Base-by-base conservation (phyloP, 2,329 filamentous ascomycete genomes). In the Aspergillus fumigatus region DNA sequence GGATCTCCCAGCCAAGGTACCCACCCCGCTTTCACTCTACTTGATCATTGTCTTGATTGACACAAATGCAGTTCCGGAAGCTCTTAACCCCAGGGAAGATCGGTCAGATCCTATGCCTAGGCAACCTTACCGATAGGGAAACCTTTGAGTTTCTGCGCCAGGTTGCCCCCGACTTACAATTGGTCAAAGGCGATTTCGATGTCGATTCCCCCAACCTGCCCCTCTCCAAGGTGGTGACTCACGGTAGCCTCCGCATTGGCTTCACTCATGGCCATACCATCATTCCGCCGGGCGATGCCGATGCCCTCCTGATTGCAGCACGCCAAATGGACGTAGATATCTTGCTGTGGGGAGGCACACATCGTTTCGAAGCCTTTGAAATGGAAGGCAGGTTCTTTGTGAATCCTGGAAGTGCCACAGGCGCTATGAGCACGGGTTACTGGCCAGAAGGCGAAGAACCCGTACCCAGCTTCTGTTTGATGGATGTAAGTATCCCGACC, bases 401-500 rank as follows among this genome's bases (percentile, higher is more conserved):
- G 52, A 88, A 88, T 64, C 86, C 86, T 0, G 86, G 86, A 27
- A 86, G 83, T 70, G 86, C 85, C 2, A 88, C 86, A 3, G 86
- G 86, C 0, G 86, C 86, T 1, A 82, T 86, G 73, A 84, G 80
- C 57, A 84, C 82, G 11, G 79, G 80, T 14, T 85, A 81, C 76
- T 84, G 82, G 78, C 70, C 77, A 2, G 80, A 81, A 47, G 81
- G 77, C 32, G 83, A 89, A 69, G 89, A 93, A 54, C 89, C 88
- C 25, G 87, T 87, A 55, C 93, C 93, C 26, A 96, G 92, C 72
- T 97, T 97, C 75, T 96, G 94, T 70, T 77, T 97, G 73, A 97
- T 97, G 93, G 93, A 97, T 83, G 92, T 97, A 75, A 79, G 91
- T 88, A 21, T n/a, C 32, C 14, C 5, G 25, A 23, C 38, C 11